Evolutionary conservation across 2,329 filamentous ascomycete genomes (phyloP).

Genomic region (Cercospora beticola): DNA sequence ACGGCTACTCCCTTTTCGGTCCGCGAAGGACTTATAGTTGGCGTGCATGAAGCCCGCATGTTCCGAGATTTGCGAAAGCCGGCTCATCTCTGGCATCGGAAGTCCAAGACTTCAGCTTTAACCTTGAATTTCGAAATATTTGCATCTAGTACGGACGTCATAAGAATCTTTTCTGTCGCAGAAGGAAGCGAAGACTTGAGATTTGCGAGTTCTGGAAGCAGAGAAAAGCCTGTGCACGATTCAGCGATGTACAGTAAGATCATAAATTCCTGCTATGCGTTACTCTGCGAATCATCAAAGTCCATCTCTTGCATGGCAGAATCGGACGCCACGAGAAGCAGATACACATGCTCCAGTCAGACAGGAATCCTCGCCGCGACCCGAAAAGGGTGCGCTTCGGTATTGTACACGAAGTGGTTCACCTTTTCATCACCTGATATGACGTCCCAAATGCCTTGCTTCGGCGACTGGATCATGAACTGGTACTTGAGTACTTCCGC

Average conservation of each 20-base stretch:
- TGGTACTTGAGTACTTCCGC: conserved; percentile 82
- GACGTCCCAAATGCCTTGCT: conserved; percentile 61
- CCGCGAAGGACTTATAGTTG: background rate
- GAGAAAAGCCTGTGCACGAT: background rate
- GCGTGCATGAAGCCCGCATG: background rate
- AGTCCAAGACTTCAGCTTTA: background rate
- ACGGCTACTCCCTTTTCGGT: background rate
- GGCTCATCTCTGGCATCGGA: background rate
- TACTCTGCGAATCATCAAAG: background rate
- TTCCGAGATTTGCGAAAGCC: background rate
- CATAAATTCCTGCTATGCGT: background rate
- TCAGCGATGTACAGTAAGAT: background rate
- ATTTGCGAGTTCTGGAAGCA: background rate
- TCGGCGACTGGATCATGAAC: conserved; percentile 63
- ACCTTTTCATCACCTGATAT: conserved; percentile 42
- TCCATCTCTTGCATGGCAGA: background rate
- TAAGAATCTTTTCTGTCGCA: background rate
- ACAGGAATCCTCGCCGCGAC: conserved; percentile 32
- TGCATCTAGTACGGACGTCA: background rate
- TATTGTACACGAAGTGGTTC: conserved; percentile 63
- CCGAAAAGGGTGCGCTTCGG: conserved; percentile 63
- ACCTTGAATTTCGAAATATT: background rate
- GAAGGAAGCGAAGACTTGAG: background rate
- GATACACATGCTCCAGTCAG: background rate
- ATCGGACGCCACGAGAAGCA: background rate